Evolutionary conservation across 1,284 basidiomycete genomes (phyloP).

Genomic region (Ustilago xerochloae): DNA sequence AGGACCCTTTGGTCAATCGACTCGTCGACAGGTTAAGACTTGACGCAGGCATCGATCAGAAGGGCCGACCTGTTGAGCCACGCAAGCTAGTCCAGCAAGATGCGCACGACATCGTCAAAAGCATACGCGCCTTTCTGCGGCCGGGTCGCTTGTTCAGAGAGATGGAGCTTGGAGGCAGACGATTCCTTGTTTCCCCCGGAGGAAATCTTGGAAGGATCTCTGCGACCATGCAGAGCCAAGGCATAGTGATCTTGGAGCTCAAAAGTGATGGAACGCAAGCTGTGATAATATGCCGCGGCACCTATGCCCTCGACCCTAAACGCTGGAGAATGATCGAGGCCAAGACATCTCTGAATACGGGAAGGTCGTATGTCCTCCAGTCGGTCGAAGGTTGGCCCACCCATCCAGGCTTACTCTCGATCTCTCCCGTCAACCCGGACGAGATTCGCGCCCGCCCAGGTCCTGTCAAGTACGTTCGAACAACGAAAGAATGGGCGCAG

Average conservation of each 20-base stretch:
- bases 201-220: neutral
- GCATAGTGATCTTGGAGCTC: neutral
- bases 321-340: neutral
- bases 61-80: too few species aligned
- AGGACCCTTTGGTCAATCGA: too few species aligned
- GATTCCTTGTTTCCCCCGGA: neutral
- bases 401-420: neutral
- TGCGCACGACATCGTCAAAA: neutral
- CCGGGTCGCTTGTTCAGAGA: neutral
- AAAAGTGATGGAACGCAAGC: neutral
- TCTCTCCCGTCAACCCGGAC: neutral
- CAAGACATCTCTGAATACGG: neutral
- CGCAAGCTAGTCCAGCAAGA: too few species aligned
- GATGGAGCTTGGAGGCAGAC: neutral
- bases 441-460: neutral
- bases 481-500: neutral
- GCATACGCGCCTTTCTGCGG: neutral
- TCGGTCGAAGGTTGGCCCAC: neutral
- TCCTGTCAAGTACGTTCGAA: neutral
- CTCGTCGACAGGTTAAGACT: too few species aligned
- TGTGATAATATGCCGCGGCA: conserved; percentile 1
- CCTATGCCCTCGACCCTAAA: neutral
- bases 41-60: too few species aligned
- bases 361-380: neutral
- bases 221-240: neutral